Conservation (phyloP, 257 asterid genomes). For the Cruciata laevipes region DNA sequence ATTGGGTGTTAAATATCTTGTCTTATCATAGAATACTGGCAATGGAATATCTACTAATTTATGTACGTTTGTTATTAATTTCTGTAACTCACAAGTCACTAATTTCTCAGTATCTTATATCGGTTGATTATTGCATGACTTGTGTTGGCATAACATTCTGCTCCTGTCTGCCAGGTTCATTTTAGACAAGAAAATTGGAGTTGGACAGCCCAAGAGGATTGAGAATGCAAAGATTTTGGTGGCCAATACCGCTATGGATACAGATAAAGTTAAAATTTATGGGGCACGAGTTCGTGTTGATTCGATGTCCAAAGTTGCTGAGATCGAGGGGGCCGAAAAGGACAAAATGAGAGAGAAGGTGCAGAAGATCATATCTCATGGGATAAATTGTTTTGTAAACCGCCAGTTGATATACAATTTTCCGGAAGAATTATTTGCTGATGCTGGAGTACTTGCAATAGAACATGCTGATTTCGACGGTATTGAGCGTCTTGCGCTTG, state of each 20-base stretch:
- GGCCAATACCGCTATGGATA: conserved; percentile 97
- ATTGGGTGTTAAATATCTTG: background rate
- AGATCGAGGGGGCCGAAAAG: conserved; percentile 88
- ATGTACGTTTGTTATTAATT: background rate
- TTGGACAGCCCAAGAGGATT: conserved; percentile 96
- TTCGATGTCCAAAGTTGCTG: conserved; percentile 98
- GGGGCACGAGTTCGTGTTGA: conserved; percentile 99
- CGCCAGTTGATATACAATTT: conserved; percentile 92
- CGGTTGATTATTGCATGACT: conserved; percentile 3
- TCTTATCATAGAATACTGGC: background rate
- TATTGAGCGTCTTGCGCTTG: conserved; percentile 84
- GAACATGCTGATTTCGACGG: conserved; percentile 99
- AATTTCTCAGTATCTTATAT: background rate
- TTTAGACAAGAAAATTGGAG: conserved; percentile 90
- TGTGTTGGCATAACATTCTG: conserved; percentile 1
- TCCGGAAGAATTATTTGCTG: conserved; percentile 95
- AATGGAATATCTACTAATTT: no score
- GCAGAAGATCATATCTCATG: conserved; percentile 78
- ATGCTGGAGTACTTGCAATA: conserved; percentile 88
- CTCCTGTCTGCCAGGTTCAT: conserved; percentile 56
- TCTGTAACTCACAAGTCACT: background rate
- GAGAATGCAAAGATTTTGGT: conserved; percentile 94
- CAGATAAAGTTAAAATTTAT: conserved; percentile 93
- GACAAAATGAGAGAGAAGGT: conserved; percentile 91
- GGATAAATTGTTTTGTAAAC: conserved; percentile 90